A percentile compares a stretch with the other conserved stretches of the same genome.
Conservation (phyloP, 805 yeast species). For the Lipomyces mesembrius region DNA sequence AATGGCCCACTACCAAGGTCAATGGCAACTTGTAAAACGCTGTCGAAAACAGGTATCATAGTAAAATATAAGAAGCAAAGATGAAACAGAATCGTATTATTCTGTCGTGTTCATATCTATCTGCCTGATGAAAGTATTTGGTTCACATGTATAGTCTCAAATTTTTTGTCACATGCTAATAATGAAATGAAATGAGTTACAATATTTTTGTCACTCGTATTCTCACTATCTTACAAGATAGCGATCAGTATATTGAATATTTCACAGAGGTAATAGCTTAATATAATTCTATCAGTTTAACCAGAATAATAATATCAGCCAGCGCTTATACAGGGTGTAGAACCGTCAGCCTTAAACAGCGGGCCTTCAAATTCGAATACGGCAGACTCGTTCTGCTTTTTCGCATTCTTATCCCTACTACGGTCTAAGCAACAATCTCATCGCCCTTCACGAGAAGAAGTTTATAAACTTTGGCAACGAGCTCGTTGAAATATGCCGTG, state of each 20-base stretch:
- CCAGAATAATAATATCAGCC: background rate
- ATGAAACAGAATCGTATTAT: background rate
- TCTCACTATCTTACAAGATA: background rate
- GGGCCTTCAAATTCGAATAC: background rate
- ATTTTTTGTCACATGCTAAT: background rate
- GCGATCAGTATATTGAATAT: background rate
- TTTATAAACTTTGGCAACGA: background rate
- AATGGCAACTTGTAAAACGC: constrained; percentile 32
- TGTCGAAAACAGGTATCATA: background rate
- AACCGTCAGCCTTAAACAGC: background rate
- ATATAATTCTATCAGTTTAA: too few species aligned
- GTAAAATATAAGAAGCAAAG: background rate
- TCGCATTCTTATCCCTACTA: background rate
- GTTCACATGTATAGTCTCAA: background rate
- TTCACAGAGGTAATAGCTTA: background rate
- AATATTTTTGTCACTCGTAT: background rate
- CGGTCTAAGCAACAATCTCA: background rate
- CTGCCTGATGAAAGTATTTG: background rate
- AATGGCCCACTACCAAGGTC: constrained; percentile 68
- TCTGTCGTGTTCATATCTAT: background rate
- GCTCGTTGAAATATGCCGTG: background rate
- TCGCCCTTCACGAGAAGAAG: background rate
- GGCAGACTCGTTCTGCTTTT: too few species aligned
- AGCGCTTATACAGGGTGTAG: background rate
- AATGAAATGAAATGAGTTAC: background rate